Percentiles rank a stretch among this genome's conserved stretches.
Conservation (phyloP, 1,139 yeast species). For the Debaryomyces udenii region DNA sequence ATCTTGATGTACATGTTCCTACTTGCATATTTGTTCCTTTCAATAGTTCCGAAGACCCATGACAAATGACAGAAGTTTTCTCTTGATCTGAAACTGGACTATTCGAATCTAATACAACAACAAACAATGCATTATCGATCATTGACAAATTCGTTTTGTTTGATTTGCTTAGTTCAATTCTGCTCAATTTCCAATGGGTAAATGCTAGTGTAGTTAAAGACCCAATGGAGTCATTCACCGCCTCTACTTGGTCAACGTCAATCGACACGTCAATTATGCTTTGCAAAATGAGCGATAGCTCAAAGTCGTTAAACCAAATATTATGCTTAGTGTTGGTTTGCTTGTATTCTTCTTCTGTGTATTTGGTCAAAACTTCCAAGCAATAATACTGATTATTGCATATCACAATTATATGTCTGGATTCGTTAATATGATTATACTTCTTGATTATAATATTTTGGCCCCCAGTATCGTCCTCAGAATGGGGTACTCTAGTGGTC, state of each 20-base stretch:
- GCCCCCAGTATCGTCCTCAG: conserved; percentile 24
- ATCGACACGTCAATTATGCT: conserved; percentile 51
- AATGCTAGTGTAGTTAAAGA: conserved; percentile 70
- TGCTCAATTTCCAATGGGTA: conserved; percentile 62
- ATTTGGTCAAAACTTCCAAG: conserved; percentile 54
- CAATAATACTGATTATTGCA: conserved; percentile 66
- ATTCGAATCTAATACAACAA: conserved; percentile 64
- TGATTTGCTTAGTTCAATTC: conserved; percentile 50
- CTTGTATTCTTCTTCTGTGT: conserved; percentile 34
- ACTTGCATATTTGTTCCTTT: conserved; percentile 59
- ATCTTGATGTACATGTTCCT: conserved; percentile 77
- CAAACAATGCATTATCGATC: conserved; percentile 68
- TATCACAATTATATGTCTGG: conserved; percentile 57
- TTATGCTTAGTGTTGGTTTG: conserved; percentile 24
- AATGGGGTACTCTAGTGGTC: conserved; percentile 62
- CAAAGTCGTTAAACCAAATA: conserved; percentile 57
- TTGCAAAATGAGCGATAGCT: conserved; percentile 53
- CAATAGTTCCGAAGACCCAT: conserved; percentile 64
- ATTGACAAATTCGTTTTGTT: conserved; percentile 47
- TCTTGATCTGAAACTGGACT: conserved; percentile 56
- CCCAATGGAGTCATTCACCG: conserved; percentile 62
- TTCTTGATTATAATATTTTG: conserved; percentile 31
- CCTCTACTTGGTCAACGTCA: conserved; percentile 39
- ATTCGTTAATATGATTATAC: conserved; percentile 28
- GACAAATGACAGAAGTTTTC: conserved; percentile 51